Base-by-base conservation (phyloP, 192 early-diverging fungal species). In the Podila epigama region DNA sequence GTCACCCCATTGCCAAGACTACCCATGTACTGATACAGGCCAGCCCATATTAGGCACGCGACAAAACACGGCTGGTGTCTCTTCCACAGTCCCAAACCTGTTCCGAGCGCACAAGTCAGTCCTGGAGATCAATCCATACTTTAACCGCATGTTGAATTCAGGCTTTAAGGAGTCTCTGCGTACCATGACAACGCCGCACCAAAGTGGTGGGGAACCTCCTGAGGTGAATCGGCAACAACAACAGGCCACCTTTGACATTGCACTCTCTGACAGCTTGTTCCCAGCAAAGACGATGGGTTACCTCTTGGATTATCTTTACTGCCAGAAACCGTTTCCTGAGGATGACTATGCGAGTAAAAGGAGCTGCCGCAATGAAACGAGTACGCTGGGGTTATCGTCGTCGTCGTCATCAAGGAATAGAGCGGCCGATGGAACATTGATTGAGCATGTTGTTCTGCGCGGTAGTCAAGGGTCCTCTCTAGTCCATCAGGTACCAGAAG, bases 261-360 rank as follows among this genome's bases (percentile, higher is more conserved):
- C 53, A 28, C 60, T 77, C 9, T 59, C 65, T 16, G 63, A 31
- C n/a, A 55, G 68, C 29, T 51, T 77, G 52, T 77, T 77, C 37
- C 53, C 66, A 20, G 48, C n/a, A 6, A 39, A 51, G 2, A 68
- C 68, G 20, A 68, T 77, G 66, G 73, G 68, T 32, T 32, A 25
- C 31, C 55, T 77, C 1, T 44, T 77, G 11, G 73, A 77, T 31
- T 77, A 68, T 36, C n/a, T 77, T 8, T 77, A 77, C 28, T 63
- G 64, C 0, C 51, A 39, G 5, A 60, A 63, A 8, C 73, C 66
- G 1, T 44, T 62, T 20, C 32, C 20, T 2, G 60, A 55, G 3
- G 29, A 42, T 31, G 27, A 10, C 31, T 48, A n/a, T 9, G 13
- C 31, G 9, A 13, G 4, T 5, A 22, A 39, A 39, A 6, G 31